A percentile compares a stretch with the other conserved stretches of the same genome.
Conservation (phyloP, 2,329 filamentous ascomycete species). For the Lasiodiplodia sp. region DNA sequence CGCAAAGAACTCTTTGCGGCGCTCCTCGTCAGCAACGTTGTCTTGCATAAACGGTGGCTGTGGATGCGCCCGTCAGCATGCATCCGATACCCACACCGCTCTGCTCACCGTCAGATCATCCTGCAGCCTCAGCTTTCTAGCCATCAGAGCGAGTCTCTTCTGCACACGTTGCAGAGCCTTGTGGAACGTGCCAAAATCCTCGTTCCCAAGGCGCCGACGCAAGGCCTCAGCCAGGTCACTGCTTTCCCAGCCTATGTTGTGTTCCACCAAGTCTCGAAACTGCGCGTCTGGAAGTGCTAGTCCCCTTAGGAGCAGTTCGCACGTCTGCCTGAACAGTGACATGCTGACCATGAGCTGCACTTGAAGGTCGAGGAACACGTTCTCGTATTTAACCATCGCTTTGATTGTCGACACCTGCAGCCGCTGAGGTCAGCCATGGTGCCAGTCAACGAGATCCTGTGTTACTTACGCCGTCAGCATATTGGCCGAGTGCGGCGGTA, state of each 20-base stretch:
- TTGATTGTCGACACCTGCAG: constrained; percentile 27
- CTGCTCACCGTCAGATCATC: no score
- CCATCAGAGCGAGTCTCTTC: no score
- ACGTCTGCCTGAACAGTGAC: constrained; percentile 30
- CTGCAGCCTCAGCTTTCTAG: no score
- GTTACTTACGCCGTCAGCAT: constrained; percentile 28
- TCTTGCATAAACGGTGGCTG: no score
- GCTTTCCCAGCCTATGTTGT: constrained; percentile 12
- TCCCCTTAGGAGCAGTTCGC: constrained; percentile 29
- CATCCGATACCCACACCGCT: no score
- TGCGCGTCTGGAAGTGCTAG: constrained; percentile 13
- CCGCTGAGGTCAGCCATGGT: neutral
- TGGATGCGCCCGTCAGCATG: no score
- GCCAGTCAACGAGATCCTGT: no score
- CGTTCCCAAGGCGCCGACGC: no score
- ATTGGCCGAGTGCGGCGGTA: constrained; percentile 30
- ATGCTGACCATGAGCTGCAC: constrained; percentile 19
- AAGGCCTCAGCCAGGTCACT: neutral
- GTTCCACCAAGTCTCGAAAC: constrained; percentile 20
- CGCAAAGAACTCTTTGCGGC: no score
- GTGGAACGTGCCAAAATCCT: no score
- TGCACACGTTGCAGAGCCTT: no score
- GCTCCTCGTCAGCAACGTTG: no score
- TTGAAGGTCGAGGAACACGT: constrained; percentile 27
- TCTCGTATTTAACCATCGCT: constrained; percentile 31